These are phyloP conservation scores for Hydrangea macrophylla DNA, from an alignment of 148 eudicot species.

Conservation along the genomic window DNA sequence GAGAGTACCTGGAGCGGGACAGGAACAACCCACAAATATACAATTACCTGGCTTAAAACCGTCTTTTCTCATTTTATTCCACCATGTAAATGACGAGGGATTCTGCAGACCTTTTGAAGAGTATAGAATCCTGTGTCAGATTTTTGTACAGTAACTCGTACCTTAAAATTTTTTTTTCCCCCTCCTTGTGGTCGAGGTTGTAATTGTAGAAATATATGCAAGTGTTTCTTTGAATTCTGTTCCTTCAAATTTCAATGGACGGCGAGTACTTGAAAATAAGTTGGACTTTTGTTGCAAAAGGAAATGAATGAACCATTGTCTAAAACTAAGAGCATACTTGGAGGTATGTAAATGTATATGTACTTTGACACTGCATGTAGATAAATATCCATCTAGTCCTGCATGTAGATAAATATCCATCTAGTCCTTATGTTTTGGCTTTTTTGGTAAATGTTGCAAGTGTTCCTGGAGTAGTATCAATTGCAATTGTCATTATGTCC, in stretches of 20 bases:
- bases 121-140: slow-evolving; percentile 10
- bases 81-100: slow-evolving; percentile 20
- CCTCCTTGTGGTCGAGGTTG: slow-evolving; percentile 1
- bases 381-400: not conserved
- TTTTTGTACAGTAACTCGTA: slow-evolving; percentile 27
- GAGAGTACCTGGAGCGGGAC: slow-evolving; percentile 96
- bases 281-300: not conserved
- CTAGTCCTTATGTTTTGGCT: no score
- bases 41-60: slow-evolving; percentile 78
- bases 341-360: no score
- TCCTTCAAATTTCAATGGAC: not conserved
- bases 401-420: no score
- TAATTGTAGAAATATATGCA: slow-evolving; percentile 8
- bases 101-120: slow-evolving; percentile 3
- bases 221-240: not conserved
- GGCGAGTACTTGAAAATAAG: not conserved
- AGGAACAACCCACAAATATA: slow-evolving; percentile 93
- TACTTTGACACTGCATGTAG: no score
- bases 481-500: no score
- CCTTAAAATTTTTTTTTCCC: slow-evolving; percentile 1
- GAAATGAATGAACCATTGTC: not conserved
- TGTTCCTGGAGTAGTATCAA: no score
- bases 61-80: not conserved
- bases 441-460: no score
- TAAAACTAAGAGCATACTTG: not conserved